phyloP scores from a whole-genome alignment of 257 asterid species.

The Ballota nigra region DNA sequence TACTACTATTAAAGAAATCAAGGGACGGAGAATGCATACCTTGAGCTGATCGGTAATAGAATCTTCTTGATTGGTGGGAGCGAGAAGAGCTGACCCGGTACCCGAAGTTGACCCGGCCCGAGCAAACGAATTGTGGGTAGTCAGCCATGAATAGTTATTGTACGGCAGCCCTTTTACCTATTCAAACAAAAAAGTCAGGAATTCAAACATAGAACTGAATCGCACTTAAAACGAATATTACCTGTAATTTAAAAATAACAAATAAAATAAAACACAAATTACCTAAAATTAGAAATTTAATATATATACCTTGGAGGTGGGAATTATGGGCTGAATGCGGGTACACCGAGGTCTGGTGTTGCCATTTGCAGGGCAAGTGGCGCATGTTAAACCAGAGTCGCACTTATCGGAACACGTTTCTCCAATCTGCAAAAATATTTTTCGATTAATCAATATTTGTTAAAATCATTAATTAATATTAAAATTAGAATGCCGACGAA shows the following conservation, averaged over 20 bases:
- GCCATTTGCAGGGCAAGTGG: slow-evolving; percentile 62
- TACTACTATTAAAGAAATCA: too few species aligned
- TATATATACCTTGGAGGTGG: slow-evolving; percentile 52
- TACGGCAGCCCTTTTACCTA: slow-evolving; percentile 61
- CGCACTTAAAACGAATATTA: neutral
- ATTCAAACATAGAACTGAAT: slow-evolving; percentile 20
- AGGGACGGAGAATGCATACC: too few species aligned
- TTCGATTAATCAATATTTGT: neutral
- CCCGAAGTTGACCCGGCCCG: slow-evolving; percentile 50
- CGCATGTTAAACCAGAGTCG: slow-evolving; percentile 59
- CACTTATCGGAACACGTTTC: slow-evolving; percentile 73
- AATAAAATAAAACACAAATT: too few species aligned
- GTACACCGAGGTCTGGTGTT: slow-evolving; percentile 78
- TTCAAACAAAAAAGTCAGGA: neutral
- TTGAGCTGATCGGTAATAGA: slow-evolving; percentile 61
- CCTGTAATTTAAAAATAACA: neutral
- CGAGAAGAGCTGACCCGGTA: slow-evolving; percentile 55
- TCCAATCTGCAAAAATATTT: slow-evolving; percentile 44
- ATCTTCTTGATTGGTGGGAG: slow-evolving; percentile 84
- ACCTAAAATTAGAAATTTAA: neutral
- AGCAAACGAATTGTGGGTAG: slow-evolving; percentile 84
- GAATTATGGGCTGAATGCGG: slow-evolving; percentile 63
- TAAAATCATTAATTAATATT: neutral
- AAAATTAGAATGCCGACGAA: neutral
- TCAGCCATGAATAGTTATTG: slow-evolving; percentile 76